phyloP scores from a whole-genome alignment of 805 yeast genomes.

The Yamadazyma ubonensis region DNA sequence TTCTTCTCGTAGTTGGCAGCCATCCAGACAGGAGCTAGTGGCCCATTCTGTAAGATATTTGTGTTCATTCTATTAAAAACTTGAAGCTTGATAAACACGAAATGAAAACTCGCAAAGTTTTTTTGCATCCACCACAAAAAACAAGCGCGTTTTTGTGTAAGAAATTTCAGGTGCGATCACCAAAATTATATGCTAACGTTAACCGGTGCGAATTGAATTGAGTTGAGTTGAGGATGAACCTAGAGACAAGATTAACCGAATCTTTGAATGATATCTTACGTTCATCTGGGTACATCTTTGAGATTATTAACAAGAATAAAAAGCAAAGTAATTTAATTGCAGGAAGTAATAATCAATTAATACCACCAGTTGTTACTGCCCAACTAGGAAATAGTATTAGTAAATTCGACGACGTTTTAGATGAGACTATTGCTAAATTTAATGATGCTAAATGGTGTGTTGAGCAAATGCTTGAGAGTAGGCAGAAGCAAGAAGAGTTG shows the following conservation, averaged over 20 bases:
- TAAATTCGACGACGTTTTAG: slow-evolving; percentile 42
- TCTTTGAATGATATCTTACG: slow-evolving; percentile 42
- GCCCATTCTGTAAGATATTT: slow-evolving; percentile 48
- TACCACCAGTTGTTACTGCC: slow-evolving; percentile 35
- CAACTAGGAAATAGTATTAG: slow-evolving; percentile 35
- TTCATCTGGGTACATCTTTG: slow-evolving; percentile 44
- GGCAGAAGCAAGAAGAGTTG: slow-evolving; percentile 41
- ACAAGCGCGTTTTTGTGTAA: slow-evolving; percentile 5
- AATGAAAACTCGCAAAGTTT: neutral
- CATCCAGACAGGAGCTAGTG: slow-evolving; percentile 87
- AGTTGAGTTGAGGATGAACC: slow-evolving; percentile 26
- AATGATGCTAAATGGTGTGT: slow-evolving; percentile 46
- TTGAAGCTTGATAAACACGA: slow-evolving; percentile 1
- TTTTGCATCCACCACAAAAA: neutral
- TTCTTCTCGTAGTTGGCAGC: slow-evolving; percentile 87
- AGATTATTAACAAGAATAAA: slow-evolving; percentile 40
- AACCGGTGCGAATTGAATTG: neutral
- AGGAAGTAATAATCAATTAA: slow-evolving; percentile 42
- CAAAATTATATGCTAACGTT: neutral
- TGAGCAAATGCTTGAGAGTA: slow-evolving; percentile 41
- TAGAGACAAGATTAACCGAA: slow-evolving; percentile 38
- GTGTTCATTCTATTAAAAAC: slow-evolving; percentile 30
- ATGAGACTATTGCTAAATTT: slow-evolving; percentile 40
- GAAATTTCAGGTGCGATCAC: neutral
- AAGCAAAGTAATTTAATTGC: slow-evolving; percentile 41